Evolutionary conservation across 1,139 yeast genomes (phyloP).

Genomic region (Waltiozyma sp.): DNA sequence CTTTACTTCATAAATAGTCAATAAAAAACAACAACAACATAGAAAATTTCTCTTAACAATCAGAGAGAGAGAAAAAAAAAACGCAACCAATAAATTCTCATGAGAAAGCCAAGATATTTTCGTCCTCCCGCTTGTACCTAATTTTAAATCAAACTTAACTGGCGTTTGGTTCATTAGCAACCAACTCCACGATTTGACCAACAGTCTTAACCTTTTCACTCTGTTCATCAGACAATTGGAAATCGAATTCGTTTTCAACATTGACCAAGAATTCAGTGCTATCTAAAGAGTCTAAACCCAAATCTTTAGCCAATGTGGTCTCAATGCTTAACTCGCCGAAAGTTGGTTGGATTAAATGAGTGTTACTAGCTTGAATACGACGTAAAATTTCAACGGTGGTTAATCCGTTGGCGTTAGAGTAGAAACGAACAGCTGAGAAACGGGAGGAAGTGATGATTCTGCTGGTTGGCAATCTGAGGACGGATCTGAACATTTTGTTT

Average conservation of each 20-base stretch:
- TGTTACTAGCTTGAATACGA: constrained; percentile 18
- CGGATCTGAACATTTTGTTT: constrained; percentile 17
- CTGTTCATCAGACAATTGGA: constrained; percentile 54
- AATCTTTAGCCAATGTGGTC: constrained; percentile 29
- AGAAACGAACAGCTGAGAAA: constrained; percentile 12
- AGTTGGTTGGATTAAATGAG: constrained; percentile 15
- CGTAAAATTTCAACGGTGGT: constrained; percentile 18
- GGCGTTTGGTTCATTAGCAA: constrained; percentile 28
- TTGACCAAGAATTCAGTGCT: constrained; percentile 65
- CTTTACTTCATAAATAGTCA: no score
- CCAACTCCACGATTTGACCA: constrained; percentile 57
- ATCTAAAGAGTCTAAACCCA: constrained; percentile 62
- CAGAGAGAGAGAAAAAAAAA: no score
- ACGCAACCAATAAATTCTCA: no score
- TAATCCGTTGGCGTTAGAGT: constrained; percentile 15
- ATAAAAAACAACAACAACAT: no score
- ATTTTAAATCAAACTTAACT: constrained; percentile 7
- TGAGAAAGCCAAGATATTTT: no score
- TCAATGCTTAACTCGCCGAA: constrained; percentile 18
- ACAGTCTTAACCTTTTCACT: constrained; percentile 62
- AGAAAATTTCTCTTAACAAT: no score
- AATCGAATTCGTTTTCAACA: constrained; percentile 60
- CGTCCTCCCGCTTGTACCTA: no score
- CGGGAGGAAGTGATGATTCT: constrained; percentile 5
- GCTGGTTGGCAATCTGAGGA: constrained; percentile 14